Base-by-base conservation (phyloP, 1,284 basidiomycete genomes). In the Cutaneotrichosporon arboriforme region DNA sequence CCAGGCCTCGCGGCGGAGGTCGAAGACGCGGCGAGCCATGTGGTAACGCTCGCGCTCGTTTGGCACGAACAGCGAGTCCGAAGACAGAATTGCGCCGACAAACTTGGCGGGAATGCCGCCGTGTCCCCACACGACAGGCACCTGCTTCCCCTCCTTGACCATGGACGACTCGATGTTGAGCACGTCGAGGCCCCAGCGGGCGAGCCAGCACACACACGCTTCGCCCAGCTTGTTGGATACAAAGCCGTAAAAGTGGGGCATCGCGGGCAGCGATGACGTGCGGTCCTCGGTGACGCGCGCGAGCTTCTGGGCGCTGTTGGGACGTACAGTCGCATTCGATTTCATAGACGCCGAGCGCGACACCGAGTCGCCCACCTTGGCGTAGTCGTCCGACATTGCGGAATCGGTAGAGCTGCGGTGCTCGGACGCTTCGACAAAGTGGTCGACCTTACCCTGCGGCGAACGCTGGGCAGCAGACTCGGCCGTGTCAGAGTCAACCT, bases 141-240 rank as follows among this genome's bases (percentile, higher is more conserved):
- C 10, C 31, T 49, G 26, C 13, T 34, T 38, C 8, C 15, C 14
- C 10, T 46, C 36, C 0, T 37, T 23, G 2, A 17, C 17, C 20
- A 49, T n/a, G 34, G 75, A 73, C 57, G 83, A 78, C 70, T 94
- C 90, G 47, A 81, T 79, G 12, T 72, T 69, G 40, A 94, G 79
- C 52, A 93, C 80, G 68, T 94, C 90, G 17, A 76, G 72, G 0
- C 86, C 89, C 90, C 91, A 96, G 35, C 88, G 80, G 0, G 85
- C 80, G 12, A 94, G 79, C 90, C 91, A 97, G 70, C 87, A 90
- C 4, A 83, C 82, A 61, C 86, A 86, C 0, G 89, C 87, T 73
- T 94, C 90, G 22, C 91, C 91, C 57, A 96, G 88, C 76, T 90
- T 92, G 74, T 91, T 84, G 0, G 87, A 88, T 4, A 89, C 80